These are phyloP conservation scores for Santalum album DNA, from an alignment of 164 flowering plant species.

Conservation along the genomic window DNA sequence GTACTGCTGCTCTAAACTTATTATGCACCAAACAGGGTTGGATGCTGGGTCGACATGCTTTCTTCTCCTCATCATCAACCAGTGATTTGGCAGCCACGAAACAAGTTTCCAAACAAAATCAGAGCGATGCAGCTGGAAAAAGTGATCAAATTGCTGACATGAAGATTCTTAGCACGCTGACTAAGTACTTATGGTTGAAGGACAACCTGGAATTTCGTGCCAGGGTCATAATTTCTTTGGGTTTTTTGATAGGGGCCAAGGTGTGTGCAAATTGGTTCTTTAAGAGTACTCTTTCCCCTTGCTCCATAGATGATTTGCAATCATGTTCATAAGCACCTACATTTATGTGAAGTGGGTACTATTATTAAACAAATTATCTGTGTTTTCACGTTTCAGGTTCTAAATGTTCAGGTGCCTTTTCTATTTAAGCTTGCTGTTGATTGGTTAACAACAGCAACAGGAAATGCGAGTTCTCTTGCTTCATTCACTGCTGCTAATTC, in stretches of 20 bases:
- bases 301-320: not conserved
- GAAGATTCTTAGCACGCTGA: conserved; percentile 64
- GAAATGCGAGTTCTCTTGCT: conserved; percentile 48
- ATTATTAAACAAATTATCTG: not conserved
- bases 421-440: conserved; percentile 93
- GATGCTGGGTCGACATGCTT: conserved; percentile 25
- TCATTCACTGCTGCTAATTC: conserved; percentile 62
- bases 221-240: conserved; percentile 66
- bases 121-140: conserved; percentile 12
- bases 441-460: conserved; percentile 71
- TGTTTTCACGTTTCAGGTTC: conserved; percentile 38
- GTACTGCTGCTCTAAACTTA: not conserved
- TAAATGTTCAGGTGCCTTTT: conserved; percentile 96
- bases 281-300: not conserved
- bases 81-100: conserved; percentile 10
- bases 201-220: conserved; percentile 75
- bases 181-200: conserved; percentile 81
- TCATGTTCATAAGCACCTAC: too few species aligned
- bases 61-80: conserved; percentile 43
- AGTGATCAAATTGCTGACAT: conserved; percentile 44
- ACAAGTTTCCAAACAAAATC: conserved; percentile 17
- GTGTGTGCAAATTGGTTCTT: conserved; percentile 15
- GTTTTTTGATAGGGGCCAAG: conserved; percentile 81
- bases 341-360: not conserved
- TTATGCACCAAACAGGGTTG: conserved; percentile 19